phyloP scores from a whole-genome alignment of 495 filamentous ascomycete species.

The Darksidea phi region DNA sequence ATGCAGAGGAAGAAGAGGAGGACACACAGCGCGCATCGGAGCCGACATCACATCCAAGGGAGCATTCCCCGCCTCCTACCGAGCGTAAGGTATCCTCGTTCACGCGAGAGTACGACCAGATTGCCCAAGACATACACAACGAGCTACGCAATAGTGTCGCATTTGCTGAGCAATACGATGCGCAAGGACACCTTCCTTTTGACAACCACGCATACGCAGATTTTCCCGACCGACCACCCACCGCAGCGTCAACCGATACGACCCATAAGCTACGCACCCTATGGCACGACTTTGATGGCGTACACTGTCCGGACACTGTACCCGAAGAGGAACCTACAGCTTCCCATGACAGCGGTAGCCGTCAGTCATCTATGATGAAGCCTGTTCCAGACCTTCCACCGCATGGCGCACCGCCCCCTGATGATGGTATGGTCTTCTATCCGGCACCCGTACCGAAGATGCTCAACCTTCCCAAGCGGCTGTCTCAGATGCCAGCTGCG shows the following conservation, averaged over 20 bases:
- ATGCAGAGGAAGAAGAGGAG: slow-evolving; percentile 20
- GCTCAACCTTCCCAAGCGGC: slow-evolving; percentile 84
- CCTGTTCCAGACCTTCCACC: slow-evolving; percentile 49
- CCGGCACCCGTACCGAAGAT: slow-evolving; percentile 91
- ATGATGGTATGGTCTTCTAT: slow-evolving; percentile 86
- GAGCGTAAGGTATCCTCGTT: slow-evolving; percentile 42
- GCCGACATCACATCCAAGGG: slow-evolving; percentile 18
- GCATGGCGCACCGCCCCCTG: slow-evolving; percentile 50
- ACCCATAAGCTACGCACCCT: slow-evolving; percentile 64
- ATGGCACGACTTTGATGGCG: slow-evolving; percentile 93
- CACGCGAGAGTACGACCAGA: slow-evolving; percentile 33
- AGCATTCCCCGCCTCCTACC: slow-evolving; percentile 28
- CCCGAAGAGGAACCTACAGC: slow-evolving; percentile 42
- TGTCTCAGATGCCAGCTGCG: slow-evolving; percentile 70
- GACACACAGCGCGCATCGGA: slow-evolving; percentile 5
- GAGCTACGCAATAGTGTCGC: slow-evolving; percentile 17
- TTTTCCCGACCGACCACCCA: slow-evolving; percentile 43
- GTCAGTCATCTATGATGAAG: slow-evolving; percentile 43
- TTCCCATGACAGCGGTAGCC: slow-evolving; percentile 20
- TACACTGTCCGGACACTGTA: slow-evolving; percentile 62
- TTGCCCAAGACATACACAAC: slow-evolving; percentile 34
- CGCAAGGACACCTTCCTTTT: neutral
- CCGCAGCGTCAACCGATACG: slow-evolving; percentile 65
- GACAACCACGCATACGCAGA: slow-evolving; percentile 9
- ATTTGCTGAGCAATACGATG: neutral